phyloP scores from a whole-genome alignment of 2,329 filamentous ascomycete genomes.

The Xylaria digitata region DNA sequence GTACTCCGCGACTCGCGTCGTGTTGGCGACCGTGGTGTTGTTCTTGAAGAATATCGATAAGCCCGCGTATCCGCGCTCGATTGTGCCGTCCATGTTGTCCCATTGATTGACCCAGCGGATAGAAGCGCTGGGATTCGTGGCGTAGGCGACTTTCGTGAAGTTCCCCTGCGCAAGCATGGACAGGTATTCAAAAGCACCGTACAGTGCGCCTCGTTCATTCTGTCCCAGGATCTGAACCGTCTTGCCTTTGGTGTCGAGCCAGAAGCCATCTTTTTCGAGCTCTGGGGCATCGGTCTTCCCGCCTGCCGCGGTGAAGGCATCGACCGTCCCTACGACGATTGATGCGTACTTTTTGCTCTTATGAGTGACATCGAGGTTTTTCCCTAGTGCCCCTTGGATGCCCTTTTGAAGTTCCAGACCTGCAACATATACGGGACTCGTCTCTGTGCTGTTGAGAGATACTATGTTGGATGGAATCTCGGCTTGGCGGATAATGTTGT shows the following conservation, averaged over 20 bases:
- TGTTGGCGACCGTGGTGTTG: conserved; percentile 65
- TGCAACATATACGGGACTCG: conserved; percentile 69
- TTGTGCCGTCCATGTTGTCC: conserved; percentile 76
- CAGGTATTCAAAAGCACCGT: conserved; percentile 76
- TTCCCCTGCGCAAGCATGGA: conserved; percentile 62
- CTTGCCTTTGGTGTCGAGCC: conserved; percentile 61
- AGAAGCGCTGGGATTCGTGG: conserved; percentile 60
- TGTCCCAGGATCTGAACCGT: conserved; percentile 69
- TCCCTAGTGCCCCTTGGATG: conserved; percentile 67
- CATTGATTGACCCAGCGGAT: conserved; percentile 79
- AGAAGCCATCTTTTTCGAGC: conserved; percentile 70
- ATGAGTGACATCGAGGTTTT: conserved; percentile 52
- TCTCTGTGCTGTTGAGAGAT: conserved; percentile 63
- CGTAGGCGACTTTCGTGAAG: conserved; percentile 62
- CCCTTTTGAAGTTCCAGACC: conserved; percentile 69
- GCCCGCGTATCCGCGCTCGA: conserved; percentile 76
- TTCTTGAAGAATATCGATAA: conserved; percentile 75
- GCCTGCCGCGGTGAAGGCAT: conserved; percentile 55
- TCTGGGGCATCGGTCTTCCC: conserved; percentile 51
- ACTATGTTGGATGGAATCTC: conserved; percentile 62
- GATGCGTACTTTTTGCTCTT: conserved; percentile 44
- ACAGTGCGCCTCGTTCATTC: conserved; percentile 75
- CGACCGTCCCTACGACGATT: conserved; percentile 62
- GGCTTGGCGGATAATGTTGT: conserved; percentile 52
- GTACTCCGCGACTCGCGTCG: conserved; percentile 70